These are phyloP conservation scores for Phytophthora tentaculata DNA, from an alignment of 352 stramenopile species.

Conservation along the genomic window DNA sequence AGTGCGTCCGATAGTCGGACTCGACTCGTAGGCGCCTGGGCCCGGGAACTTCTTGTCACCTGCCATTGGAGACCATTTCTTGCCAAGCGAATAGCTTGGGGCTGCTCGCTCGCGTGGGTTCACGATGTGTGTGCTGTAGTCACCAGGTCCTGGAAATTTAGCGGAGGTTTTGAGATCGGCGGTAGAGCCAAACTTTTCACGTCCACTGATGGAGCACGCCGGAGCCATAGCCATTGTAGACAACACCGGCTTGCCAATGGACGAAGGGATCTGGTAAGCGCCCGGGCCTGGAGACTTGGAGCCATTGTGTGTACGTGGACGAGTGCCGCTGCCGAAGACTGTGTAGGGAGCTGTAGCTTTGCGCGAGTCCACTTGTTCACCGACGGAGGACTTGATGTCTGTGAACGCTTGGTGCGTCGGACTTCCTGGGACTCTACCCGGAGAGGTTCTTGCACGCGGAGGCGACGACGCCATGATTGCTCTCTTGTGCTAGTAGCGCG, in stretches of 20 bases:
- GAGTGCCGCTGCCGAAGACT: conserved; percentile 71
- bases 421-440: conserved; percentile 38
- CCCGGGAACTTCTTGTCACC: conserved; percentile 65
- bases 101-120: conserved; percentile 71
- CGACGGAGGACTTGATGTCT: conserved; percentile 75
- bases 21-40: conserved; percentile 65
- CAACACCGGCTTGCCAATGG: conserved; percentile 72
- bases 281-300: conserved; percentile 70
- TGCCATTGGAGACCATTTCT: conserved; percentile 60
- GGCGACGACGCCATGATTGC: conserved; percentile 43
- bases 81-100: conserved; percentile 77
- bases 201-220: conserved; percentile 71
- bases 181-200: conserved; percentile 83
- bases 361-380: conserved; percentile 76
- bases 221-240: conserved; percentile 67
- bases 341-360: conserved; percentile 70
- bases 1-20: conserved; percentile 63
- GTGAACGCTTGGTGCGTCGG: conserved; percentile 46
- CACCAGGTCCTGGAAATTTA: conserved; percentile 64
- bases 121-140: conserved; percentile 70
- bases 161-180: conserved; percentile 50
- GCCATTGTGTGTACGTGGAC: conserved; percentile 52
- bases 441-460: conserved; percentile 37
- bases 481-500: background rate
- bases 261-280: conserved; percentile 71